A percentile compares a stretch with the other conserved stretches of the same genome.
These are phyloP conservation scores for Suhomyces bolitotheri DNA, from an alignment of 1,139 yeast species.

Conservation along the genomic window DNA sequence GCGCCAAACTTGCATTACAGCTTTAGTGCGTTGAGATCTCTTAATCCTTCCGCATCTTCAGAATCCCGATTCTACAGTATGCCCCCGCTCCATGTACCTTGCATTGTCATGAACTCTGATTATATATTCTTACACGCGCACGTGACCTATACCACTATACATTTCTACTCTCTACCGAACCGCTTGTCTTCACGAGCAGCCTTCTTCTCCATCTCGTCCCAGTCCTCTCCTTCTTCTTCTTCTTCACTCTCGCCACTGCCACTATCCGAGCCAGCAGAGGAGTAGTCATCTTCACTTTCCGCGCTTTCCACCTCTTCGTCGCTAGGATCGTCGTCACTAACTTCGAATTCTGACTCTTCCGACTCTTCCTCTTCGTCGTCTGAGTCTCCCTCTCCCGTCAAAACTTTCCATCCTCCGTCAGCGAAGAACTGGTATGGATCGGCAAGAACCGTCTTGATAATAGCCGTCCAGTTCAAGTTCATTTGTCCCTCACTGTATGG, in stretches of 20 bases:
- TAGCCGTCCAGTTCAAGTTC: constrained; percentile 92
- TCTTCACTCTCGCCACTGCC: constrained; percentile 45
- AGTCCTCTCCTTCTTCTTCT: constrained; percentile 64
- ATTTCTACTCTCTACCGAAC: constrained; percentile 29
- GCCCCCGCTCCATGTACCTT: too few species aligned
- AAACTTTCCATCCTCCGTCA: constrained; percentile 96
- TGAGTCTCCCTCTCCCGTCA: constrained; percentile 69
- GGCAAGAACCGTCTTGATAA: constrained; percentile 89
- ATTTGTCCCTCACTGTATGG: constrained; percentile 94
- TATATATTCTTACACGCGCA: too few species aligned
- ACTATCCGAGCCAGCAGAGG: constrained; percentile 33
- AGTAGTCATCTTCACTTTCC: constrained; percentile 46
- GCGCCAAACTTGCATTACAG: too few species aligned
- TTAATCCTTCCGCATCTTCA: too few species aligned
- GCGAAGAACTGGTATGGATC: constrained; percentile 94
- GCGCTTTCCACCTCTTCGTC: constrained; percentile 71
- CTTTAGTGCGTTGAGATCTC: too few species aligned
- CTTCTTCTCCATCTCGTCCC: constrained; percentile 73
- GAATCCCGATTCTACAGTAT: too few species aligned
- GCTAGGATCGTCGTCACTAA: constrained; percentile 65
- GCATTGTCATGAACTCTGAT: too few species aligned
- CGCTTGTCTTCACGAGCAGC: constrained; percentile 54
- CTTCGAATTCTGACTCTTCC: constrained; percentile 61
- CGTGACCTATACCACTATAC: too few species aligned
- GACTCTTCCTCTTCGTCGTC: constrained; percentile 64